Base-by-base conservation (phyloP, 192 early-diverging fungal species). In the Entomortierella parvispora region DNA sequence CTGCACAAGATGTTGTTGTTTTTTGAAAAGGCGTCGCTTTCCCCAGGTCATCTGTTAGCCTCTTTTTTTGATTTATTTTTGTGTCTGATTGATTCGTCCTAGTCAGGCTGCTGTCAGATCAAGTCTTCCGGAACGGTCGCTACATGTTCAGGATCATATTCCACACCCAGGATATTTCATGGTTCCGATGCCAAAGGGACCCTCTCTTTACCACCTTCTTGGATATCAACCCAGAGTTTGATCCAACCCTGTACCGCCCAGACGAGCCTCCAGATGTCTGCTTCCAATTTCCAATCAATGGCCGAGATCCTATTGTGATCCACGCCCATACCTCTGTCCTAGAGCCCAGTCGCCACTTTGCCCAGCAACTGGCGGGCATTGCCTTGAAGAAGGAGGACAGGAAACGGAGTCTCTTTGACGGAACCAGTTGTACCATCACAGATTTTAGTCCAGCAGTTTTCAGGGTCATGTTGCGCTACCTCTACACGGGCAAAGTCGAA, bases 71-170 rank as follows among this genome's bases (percentile, higher is more conserved):
- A 28, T 33, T 23, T 22, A 25, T 62, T 4, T 31, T 45, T 11
- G 2, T 32, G 12, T 29, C 8, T n/a, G 25, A 2, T 6, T 31
- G 31, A 17, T 17, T 10, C 2, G 29, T 32, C 8, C 9, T 25
- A 76, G 71, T 76, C 15, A 51, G 44, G 11, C 28, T 76, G 31
- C 64, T 62, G 40, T 26, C 71, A 40, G 51, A 40, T 17, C 52
- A 65, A 17, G 59, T 68, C 22, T 15, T 28, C 7, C 59, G 59
- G 34, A 67, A 62, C 28, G 59, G 50, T 2, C 51, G 37, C 14
- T 76, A 76, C 59, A 76, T 61, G 44, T 76, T 67, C 53, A 33
- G 64, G 34, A 43, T 76, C 5, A 20, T 46, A 4, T 62, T 76
- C 25, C 49, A 67, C 40, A 76, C 71, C 15, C 58, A 76, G 14